Conservation (phyloP, 768 basidiomycete species). For the Leucogyrophana mollusca region DNA sequence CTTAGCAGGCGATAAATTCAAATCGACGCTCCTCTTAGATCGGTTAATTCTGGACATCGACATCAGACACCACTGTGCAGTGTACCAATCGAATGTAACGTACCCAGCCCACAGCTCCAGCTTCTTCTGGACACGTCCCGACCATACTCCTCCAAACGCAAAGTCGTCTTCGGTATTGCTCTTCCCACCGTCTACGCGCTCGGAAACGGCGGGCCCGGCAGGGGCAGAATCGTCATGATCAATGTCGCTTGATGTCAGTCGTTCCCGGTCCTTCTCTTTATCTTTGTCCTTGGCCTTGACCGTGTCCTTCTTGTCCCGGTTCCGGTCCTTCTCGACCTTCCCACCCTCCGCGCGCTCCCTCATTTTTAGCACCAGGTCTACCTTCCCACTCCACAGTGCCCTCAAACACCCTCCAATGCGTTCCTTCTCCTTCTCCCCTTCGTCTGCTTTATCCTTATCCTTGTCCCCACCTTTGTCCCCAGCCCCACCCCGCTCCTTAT, state of each 20-base stretch:
- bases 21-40: conserved; percentile 28
- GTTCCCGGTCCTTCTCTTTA: conserved; percentile 24
- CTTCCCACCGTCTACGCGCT: conserved; percentile 11
- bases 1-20: conserved; percentile 20
- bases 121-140: conserved; percentile 44
- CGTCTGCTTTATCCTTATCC: conserved; percentile 22
- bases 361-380: conserved; percentile 25
- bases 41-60: conserved; percentile 32
- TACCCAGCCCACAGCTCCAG: conserved; percentile 50
- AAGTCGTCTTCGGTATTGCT: conserved; percentile 28
- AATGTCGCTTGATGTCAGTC: conserved; percentile 27
- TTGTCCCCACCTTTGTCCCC: conserved; percentile 32
- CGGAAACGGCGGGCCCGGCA: background rate
- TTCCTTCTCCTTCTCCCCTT: conserved; percentile 33
- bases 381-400: conserved; percentile 32
- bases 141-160: conserved; percentile 35
- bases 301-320: conserved; percentile 24
- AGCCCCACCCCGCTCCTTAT: conserved; percentile 35
- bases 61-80: background rate
- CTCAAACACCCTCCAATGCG: conserved; percentile 30
- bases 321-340: conserved; percentile 7
- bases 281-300: conserved; percentile 29
- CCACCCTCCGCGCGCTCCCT: conserved; percentile 27
- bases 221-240: conserved; percentile 16
- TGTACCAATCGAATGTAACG: conserved; percentile 14